These are phyloP conservation scores for Linum trigynum DNA, from an alignment of 345 rosid genomes.

Conservation along the genomic window DNA sequence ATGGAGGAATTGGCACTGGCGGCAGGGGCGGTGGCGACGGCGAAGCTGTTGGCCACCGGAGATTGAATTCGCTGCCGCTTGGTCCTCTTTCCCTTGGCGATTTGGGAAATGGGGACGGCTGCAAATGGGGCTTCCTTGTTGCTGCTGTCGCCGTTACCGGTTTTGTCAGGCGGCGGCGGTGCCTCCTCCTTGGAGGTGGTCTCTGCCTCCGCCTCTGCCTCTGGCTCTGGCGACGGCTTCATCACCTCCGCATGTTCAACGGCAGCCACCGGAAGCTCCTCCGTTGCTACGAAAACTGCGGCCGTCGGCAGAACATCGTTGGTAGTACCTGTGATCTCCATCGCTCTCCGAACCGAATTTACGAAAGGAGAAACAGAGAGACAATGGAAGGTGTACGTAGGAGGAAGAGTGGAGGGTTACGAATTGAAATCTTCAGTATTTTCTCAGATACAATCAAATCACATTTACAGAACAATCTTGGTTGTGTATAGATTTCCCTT, in stretches of 20 bases:
- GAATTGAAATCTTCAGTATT: constrained; percentile 11
- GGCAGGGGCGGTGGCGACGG: constrained; percentile 19
- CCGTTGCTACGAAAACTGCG: neutral
- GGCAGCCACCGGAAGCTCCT: neutral
- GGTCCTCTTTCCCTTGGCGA: constrained; percentile 71
- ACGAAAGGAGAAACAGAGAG: neutral
- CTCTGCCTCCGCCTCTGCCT: neutral
- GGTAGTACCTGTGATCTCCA: constrained; percentile 31
- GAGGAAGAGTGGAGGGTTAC: constrained; percentile 10
- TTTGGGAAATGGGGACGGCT: constrained; percentile 9
- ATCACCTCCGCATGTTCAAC: too few species aligned
- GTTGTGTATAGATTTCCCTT: too few species aligned
- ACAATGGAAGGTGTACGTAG: constrained; percentile 1
- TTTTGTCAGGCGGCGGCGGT: neutral
- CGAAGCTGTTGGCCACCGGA: constrained; percentile 18
- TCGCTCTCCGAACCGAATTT: constrained; percentile 13
- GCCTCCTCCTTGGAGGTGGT: neutral
- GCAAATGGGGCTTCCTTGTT: neutral
- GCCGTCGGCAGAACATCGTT: constrained; percentile 17
- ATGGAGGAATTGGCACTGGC: constrained; percentile 22
- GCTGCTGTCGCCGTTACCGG: neutral
- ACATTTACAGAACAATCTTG: too few species aligned
- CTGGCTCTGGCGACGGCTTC: neutral
- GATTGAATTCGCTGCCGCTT: constrained; percentile 65
- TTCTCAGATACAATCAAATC: too few species aligned